A percentile compares a stretch with the other conserved stretches of the same genome.
These are phyloP conservation scores for Alternaria sp. DNA, from an alignment of 2,329 filamentous ascomycete species.

Conservation along the genomic window DNA sequence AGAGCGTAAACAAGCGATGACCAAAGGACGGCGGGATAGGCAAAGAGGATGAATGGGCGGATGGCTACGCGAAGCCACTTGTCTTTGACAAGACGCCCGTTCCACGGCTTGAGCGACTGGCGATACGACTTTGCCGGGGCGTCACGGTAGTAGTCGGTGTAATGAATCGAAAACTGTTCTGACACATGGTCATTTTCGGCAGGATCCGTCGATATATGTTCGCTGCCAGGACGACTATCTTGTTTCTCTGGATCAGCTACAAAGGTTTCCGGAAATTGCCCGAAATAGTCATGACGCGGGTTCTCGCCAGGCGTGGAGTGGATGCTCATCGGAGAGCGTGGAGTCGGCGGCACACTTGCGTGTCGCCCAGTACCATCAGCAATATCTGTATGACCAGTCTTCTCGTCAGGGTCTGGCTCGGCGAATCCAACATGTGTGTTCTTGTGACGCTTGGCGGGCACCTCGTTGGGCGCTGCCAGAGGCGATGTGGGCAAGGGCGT, in stretches of 20 bases:
- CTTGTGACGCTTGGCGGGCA: conserved; percentile 21
- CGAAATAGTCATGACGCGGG: conserved; percentile 25
- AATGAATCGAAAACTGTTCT: conserved; percentile 54
- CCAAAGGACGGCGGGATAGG: conserved; percentile 91
- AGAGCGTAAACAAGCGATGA: conserved; percentile 84
- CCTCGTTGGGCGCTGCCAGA: conserved; percentile 6
- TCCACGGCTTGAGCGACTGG: conserved; percentile 78
- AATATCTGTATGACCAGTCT: conserved; percentile 51
- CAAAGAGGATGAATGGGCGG: conserved; percentile 84
- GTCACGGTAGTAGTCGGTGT: conserved; percentile 75
- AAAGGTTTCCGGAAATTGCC: conserved; percentile 8
- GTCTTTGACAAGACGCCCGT: conserved; percentile 77
- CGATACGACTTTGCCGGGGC: conserved; percentile 74
- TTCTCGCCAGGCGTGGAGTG: conserved; percentile 58
- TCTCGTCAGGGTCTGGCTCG: conserved; percentile 25
- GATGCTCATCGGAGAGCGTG: conserved; percentile 26
- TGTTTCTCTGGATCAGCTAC: conserved; percentile 33
- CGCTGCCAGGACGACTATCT: conserved; percentile 19
- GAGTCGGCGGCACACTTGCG: conserved; percentile 17
- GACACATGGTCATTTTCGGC: conserved; percentile 33
- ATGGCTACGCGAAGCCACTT: conserved; percentile 80
- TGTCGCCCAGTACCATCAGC: conserved; percentile 42
- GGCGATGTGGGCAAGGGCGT: conserved; percentile 16
- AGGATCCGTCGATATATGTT: conserved; percentile 17
- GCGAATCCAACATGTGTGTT: conserved; percentile 64